phyloP scores from a whole-genome alignment of 768 basidiomycete species.

The Suillus weaverae region DNA sequence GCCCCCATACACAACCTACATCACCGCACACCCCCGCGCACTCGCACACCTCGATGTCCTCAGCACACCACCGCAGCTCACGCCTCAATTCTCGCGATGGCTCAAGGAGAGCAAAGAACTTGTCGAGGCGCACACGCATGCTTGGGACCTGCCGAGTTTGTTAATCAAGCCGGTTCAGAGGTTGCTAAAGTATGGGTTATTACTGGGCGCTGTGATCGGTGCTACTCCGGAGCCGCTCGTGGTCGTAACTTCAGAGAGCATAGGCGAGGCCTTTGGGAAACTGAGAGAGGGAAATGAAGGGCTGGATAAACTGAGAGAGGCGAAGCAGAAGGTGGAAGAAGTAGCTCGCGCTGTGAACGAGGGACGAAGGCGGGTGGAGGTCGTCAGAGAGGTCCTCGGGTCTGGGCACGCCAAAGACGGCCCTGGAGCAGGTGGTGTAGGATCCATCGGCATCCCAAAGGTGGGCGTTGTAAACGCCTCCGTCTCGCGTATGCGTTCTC shows the following conservation, averaged over 20 bases:
- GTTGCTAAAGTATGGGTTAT: conserved; percentile 89
- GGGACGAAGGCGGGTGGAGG: conserved; percentile 70
- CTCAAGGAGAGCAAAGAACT: conserved; percentile 63
- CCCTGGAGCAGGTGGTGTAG: conserved; percentile 41
- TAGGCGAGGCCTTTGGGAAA: conserved; percentile 8
- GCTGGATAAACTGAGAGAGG: conserved; percentile 45
- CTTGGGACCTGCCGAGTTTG: conserved; percentile 91
- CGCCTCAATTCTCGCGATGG: conserved; percentile 44
- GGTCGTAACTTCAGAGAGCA: neutral
- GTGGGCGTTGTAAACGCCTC: conserved; percentile 48
- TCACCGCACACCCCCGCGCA: conserved; percentile 76
- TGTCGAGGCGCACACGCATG: conserved; percentile 73
- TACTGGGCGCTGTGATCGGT: conserved; percentile 74
- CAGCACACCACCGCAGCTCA: conserved; percentile 45
- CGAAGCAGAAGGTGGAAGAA: conserved; percentile 63
- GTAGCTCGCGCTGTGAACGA: conserved; percentile 80
- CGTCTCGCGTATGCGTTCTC: conserved; percentile 59
- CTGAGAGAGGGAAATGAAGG: conserved; percentile 17
- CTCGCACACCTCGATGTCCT: conserved; percentile 62
- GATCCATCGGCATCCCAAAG: conserved; percentile 41
- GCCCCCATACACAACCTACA: conserved; percentile 74
- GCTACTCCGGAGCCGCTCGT: conserved; percentile 59
- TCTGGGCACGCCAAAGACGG: conserved; percentile 35
- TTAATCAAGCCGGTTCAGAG: conserved; percentile 98
- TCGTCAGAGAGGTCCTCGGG: conserved; percentile 72